Evolutionary conservation across 768 basidiomycete genomes (phyloP).

Genomic region (Flagelloscypha sp.): DNA sequence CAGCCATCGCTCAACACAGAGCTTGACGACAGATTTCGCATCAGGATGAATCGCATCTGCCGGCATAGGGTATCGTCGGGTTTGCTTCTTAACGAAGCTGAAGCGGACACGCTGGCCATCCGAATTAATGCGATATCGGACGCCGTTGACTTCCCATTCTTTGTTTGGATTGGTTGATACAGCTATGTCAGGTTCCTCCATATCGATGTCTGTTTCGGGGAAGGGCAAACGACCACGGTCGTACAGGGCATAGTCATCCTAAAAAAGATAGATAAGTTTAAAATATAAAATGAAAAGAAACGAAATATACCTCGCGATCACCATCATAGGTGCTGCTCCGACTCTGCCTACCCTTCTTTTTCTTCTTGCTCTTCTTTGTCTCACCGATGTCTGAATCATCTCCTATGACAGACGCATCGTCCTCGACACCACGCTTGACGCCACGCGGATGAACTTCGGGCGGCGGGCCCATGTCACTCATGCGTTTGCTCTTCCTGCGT

Average conservation of each 20-base stretch:
- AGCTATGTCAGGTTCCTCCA: too few relatives aligned
- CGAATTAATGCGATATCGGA: constrained; percentile 61
- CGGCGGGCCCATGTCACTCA: constrained; percentile 19
- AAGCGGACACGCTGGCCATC: constrained; percentile 65
- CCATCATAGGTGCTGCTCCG: too few relatives aligned
- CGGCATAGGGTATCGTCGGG: constrained; percentile 69
- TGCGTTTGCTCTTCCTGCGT: constrained; percentile 31
- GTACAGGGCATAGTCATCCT: too few relatives aligned
- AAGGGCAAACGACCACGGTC: too few relatives aligned
- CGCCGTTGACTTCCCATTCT: constrained; percentile 66
- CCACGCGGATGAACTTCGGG: constrained; percentile 11
- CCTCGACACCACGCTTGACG: constrained; percentile 5
- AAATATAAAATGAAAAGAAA: too few relatives aligned
- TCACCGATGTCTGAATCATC: too few relatives aligned
- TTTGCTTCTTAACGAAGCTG: constrained; percentile 62
- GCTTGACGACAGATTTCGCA: constrained; percentile 54
- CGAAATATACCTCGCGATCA: too few relatives aligned
- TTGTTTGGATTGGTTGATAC: too few relatives aligned
- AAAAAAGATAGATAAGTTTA: too few relatives aligned
- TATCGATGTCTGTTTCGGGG: too few relatives aligned
- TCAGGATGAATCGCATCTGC: constrained; percentile 75
- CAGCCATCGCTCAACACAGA: constrained; percentile 74
- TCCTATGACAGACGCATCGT: constrained; percentile 15
- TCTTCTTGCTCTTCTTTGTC: constrained; percentile 58
- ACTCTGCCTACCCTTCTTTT: constrained; percentile 36